Base-by-base conservation (phyloP, 768 basidiomycete genomes). In the Hygrocybe punicea region DNA sequence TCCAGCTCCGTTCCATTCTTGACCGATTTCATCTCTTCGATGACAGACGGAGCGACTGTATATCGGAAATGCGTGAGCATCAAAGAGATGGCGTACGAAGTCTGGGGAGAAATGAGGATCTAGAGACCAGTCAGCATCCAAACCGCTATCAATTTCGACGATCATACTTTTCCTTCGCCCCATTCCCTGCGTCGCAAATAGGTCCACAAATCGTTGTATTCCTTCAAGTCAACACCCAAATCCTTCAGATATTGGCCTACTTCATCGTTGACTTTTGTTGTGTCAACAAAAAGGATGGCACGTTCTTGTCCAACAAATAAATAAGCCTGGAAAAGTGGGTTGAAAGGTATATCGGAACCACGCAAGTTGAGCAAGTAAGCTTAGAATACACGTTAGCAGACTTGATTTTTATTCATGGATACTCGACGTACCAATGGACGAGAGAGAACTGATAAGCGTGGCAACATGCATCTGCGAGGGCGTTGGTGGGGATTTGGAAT, bases 261-360 rank as follows among this genome's bases (percentile, higher is more conserved):
- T 2, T 87, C 81, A 0, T 78, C 72, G 9, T 79, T 76, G 16
- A 90, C 73, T 65, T 96, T 91, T 53, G 69, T 70, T 39, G 73
- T 62, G 60, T 95, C 92, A 37, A 94, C 74, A 76, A 96, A 96
- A 9, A 96, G 72, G n/a, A 85, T 75, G 6, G 82, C 77, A n/a
- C 68, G 69, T 11, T 85, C 76, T 8, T 82, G 67, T 3, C 85
- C 80, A 39, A 98, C 78, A 63, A 86, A 90, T 17, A 95, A 72
- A 67, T 96, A 98, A 0, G 89, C 82, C 51, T 89, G 89, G 75
- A 97, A 96, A 8, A 98, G 81, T 0, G 96, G 96, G 67, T 92
- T 94, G 77, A 85, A 91, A 0, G 92, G 91, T 47, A 98, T 86
- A 65, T 98, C 95, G 2, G 83, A 81, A 35, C 94, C 95, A 49